Percentiles rank a stretch among this genome's conserved stretches.
Evolutionary conservation across 2,329 filamentous ascomycete genomes (phyloP).

Genomic region (Aspergillus sp.): DNA sequence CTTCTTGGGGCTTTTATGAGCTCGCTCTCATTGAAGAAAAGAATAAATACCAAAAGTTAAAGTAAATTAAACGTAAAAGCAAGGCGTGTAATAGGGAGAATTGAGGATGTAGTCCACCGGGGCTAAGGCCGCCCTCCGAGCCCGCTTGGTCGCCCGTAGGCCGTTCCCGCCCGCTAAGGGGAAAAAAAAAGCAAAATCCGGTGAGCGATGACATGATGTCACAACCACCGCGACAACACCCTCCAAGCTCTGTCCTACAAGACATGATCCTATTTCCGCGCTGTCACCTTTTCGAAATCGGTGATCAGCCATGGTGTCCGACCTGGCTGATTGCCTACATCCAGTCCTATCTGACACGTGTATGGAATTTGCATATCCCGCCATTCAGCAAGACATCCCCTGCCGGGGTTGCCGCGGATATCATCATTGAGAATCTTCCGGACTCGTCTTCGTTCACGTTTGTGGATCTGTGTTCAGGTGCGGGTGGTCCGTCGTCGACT

Average conservation of each 20-base stretch:
- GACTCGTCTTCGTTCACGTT: conserved; percentile 58
- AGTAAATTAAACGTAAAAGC: no score
- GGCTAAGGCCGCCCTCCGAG: no score
- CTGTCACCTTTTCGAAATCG: conserved; percentile 65
- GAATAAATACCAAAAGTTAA: no score
- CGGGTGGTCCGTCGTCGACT: conserved; percentile 66
- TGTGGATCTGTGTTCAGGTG: conserved; percentile 75
- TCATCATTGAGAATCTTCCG: conserved; percentile 37
- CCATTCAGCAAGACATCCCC: conserved; percentile 16
- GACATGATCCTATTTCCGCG: conserved; percentile 13
- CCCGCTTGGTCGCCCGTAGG: no score
- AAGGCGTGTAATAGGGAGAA: no score
- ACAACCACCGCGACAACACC: background rate
- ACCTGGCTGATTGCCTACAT: conserved; percentile 59
- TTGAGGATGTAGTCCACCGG: no score
- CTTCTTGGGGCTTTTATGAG: no score
- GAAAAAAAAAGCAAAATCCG: background rate
- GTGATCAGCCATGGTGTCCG: conserved; percentile 67
- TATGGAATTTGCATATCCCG: conserved; percentile 23
- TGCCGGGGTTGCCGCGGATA: conserved; percentile 13
- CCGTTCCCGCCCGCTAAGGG: background rate
- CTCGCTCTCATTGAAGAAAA: no score
- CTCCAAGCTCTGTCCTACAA: background rate
- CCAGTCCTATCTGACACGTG: conserved; percentile 21
- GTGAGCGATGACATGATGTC: no score